A percentile compares a stretch with the other conserved stretches of the same genome.
Conservation (phyloP, 2,329 filamentous ascomycete species). For the Ustulina deusta region DNA sequence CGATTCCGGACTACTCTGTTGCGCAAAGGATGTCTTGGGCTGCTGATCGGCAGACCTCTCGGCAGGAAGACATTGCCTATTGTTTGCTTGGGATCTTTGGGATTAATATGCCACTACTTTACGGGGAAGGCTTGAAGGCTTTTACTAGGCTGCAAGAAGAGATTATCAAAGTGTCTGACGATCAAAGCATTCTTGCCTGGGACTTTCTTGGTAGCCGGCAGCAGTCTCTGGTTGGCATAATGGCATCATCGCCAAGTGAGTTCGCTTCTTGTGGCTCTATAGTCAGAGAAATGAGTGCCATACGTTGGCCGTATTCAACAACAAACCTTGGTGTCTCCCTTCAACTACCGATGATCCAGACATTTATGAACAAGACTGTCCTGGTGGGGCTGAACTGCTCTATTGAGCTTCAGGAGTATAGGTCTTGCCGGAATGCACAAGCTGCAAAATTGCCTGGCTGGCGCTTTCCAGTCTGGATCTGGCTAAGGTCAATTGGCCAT, state of each 20-base stretch:
- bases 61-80: conserved; percentile 58
- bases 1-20: conserved; percentile 44
- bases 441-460: neutral
- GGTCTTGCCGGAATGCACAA: neutral
- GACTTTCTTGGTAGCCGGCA: neutral
- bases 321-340: neutral
- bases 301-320: neutral
- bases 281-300: neutral
- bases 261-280: conserved; percentile 44
- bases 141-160: conserved; percentile 53
- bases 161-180: conserved; percentile 50
- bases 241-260: conserved; percentile 34
- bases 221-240: neutral
- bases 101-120: conserved; percentile 59
- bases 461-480: conserved; percentile 1
- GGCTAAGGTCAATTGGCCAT: neutral
- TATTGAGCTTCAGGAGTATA: neutral
- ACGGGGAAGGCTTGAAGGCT: conserved; percentile 54
- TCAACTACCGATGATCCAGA: neutral
- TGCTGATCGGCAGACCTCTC: conserved; percentile 50
- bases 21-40: conserved; percentile 58
- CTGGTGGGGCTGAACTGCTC: neutral
- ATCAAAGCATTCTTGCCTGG: conserved; percentile 51
- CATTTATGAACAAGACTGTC: neutral
- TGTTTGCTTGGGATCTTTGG: conserved; percentile 59